These are phyloP conservation scores for Aspergillus sp. DNA, from an alignment of 2,329 filamentous ascomycete species.

Conservation along the genomic window DNA sequence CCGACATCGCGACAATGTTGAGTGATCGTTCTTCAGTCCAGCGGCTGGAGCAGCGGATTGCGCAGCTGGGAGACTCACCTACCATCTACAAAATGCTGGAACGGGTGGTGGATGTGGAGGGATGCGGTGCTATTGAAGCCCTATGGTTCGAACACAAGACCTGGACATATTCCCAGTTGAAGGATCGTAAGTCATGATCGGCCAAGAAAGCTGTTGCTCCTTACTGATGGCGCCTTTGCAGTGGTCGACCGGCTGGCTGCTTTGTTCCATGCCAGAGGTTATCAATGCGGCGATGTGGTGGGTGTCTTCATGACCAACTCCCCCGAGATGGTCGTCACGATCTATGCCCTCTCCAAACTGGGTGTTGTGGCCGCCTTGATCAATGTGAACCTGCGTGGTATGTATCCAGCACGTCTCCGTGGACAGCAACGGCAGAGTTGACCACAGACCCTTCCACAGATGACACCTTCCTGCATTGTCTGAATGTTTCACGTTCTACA, in stretches of 20 bases:
- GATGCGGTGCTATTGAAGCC: constrained; percentile 31
- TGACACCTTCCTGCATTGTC: constrained; percentile 39
- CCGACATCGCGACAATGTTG: constrained; percentile 30
- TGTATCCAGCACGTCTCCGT: background rate
- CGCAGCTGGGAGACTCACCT: constrained; percentile 30
- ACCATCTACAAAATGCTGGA: constrained; percentile 39
- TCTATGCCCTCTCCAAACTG: constrained; percentile 40
- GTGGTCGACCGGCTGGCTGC: constrained; percentile 40
- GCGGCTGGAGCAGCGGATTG: constrained; percentile 29
- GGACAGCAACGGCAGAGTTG: too few species aligned
- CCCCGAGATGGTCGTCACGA: constrained; percentile 40
- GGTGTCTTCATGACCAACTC: constrained; percentile 44
- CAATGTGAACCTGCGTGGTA: constrained; percentile 42
- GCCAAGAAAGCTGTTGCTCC: too few species aligned
- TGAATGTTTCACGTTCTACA: constrained; percentile 35
- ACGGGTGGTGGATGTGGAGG: constrained; percentile 33
- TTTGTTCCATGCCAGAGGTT: constrained; percentile 30
- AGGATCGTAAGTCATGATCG: constrained; percentile 27
- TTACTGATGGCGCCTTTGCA: constrained; percentile 7
- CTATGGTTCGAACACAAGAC: constrained; percentile 44
- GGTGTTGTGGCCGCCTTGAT: constrained; percentile 40
- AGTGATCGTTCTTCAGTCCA: constrained; percentile 27
- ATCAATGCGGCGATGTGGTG: constrained; percentile 36
- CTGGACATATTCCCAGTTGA: constrained; percentile 41
- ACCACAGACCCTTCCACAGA: constrained; percentile 16